Evolutionary conservation across 352 stramenopile species (phyloP), one percentile per base, ranked within the genome.

Genomic region (Hyaloperonospora brassicae): DNA sequence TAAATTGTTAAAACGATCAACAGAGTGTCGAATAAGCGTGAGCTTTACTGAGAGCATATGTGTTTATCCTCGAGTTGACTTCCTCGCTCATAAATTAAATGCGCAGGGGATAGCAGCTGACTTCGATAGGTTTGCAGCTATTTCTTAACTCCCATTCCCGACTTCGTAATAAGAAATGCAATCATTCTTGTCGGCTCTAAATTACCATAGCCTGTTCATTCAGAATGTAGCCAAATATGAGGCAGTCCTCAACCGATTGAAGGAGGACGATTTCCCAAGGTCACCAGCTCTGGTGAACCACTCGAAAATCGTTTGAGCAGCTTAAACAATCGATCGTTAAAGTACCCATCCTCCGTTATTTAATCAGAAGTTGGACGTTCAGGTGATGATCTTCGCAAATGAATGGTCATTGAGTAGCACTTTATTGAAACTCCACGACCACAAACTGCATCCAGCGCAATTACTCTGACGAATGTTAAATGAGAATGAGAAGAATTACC

Each of bases 131-230:
- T 8, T 27, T n/a, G 24, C 22, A 21, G 12, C 24, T 3, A 34
- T 48, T 5, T 5, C 42, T 2, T 21, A 31, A 7, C 3, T 48
- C 3, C 4, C 39, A 0, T 55, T 55, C 23, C 21, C 5, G 11
- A 27, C 24, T 2, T 31, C 49, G 1, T 47, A 47, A n/a, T n/a
- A n/a, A 47, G 35, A 22, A 2, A 40, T 54, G 23, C 24, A 55
- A 40, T 30, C 38, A 1, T 47, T 55, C 36, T n/a, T 48, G 0
- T 24, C 24, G 2, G 49, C 38, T 0, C 49, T 48, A 2, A 55
- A 47, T 39, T 55, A 47, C 14, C 47, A 47, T 24, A 25, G 35
- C 10, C 21, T 21, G 12, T 46, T 53, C 12, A 31, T 31, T 31
- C 27, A 31, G 27, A 31, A 31, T 8, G 7, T 31, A 7, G 27